Evolutionary conservation across 768 basidiomycete genomes (phyloP).

Genomic region (Clavaria fumosa): DNA sequence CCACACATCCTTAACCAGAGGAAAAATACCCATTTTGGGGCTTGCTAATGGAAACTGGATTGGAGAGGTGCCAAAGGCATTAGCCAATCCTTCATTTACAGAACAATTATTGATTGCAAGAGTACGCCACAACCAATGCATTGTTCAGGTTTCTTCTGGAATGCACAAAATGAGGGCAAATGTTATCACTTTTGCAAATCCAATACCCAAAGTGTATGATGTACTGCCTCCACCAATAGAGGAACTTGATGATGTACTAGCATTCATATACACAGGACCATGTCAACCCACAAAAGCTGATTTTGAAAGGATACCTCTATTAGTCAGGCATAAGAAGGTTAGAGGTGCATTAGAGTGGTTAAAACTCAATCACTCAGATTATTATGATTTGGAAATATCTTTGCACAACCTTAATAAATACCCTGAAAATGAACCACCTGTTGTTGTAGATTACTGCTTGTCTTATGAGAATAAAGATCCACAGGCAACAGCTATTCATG

Average conservation of each 20-base stretch:
- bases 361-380: conserved; percentile 19
- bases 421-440: conserved; percentile 12
- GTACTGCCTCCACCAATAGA: conserved; percentile 17
- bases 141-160: conserved; percentile 16
- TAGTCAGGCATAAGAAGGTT: conserved; percentile 16
- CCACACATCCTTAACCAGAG: conserved; percentile 3
- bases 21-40: conserved; percentile 7
- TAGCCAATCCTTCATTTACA: conserved; percentile 13
- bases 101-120: conserved; percentile 16
- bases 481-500: conserved; percentile 7
- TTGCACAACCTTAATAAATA: conserved; percentile 14
- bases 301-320: conserved; percentile 16
- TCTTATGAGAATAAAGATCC: conserved; percentile 2
- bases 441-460: conserved; percentile 14
- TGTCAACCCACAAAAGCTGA: conserved; percentile 15
- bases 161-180: conserved; percentile 7
- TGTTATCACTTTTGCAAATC: conserved; percentile 16
- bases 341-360: conserved; percentile 20
- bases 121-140: conserved; percentile 16
- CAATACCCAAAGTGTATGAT: conserved; percentile 19
- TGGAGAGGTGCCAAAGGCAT: conserved; percentile 16
- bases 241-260: conserved; percentile 21
- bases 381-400: conserved; percentile 18
- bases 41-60: conserved; percentile 21
- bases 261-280: conserved; percentile 19